phyloP scores from a whole-genome alignment of 352 stramenopile species.

The Phytophthora hibernalis region DNA sequence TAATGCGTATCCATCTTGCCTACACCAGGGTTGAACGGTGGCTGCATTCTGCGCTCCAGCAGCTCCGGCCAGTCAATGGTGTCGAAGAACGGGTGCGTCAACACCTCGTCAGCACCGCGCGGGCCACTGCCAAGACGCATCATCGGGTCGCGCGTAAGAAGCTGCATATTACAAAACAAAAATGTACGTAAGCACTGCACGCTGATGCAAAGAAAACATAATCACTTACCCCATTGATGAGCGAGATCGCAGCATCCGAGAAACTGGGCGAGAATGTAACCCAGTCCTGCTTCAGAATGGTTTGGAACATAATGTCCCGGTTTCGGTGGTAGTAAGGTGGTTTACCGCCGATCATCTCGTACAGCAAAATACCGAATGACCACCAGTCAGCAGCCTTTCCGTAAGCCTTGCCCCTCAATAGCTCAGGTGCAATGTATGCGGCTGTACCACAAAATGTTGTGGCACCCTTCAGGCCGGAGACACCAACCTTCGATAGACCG shows the following conservation, averaged over 20 bases:
- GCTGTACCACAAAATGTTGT: conserved; percentile 95
- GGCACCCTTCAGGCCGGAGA: conserved; percentile 86
- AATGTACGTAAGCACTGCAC: conserved; percentile 30
- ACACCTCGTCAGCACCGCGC: conserved; percentile 88
- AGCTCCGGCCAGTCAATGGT: conserved; percentile 91
- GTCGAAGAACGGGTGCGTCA: conserved; percentile 94
- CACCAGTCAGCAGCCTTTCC: conserved; percentile 95
- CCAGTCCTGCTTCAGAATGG: conserved; percentile 92
- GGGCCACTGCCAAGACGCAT: conserved; percentile 95
- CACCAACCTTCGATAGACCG: conserved; percentile 92
- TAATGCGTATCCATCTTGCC: conserved; percentile 90
- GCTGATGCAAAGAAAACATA: conserved; percentile 4
- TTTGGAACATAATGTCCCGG: conserved; percentile 93
- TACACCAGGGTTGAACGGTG: conserved; percentile 90
- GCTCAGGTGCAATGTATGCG: conserved; percentile 93
- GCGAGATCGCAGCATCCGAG: conserved; percentile 83
- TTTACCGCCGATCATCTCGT: conserved; percentile 96
- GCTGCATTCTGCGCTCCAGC: conserved; percentile 80
- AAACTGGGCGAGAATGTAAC: conserved; percentile 97
- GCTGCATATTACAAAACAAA: conserved; percentile 49
- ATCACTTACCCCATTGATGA: conserved; percentile 92
- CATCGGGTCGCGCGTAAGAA: conserved; percentile 97
- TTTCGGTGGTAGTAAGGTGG: conserved; percentile 92
- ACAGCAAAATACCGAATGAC: conserved; percentile 95
- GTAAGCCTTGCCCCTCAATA: conserved; percentile 91